phyloP scores from a whole-genome alignment of 495 filamentous ascomycete species.

The Talaromyces nanjingensis region DNA sequence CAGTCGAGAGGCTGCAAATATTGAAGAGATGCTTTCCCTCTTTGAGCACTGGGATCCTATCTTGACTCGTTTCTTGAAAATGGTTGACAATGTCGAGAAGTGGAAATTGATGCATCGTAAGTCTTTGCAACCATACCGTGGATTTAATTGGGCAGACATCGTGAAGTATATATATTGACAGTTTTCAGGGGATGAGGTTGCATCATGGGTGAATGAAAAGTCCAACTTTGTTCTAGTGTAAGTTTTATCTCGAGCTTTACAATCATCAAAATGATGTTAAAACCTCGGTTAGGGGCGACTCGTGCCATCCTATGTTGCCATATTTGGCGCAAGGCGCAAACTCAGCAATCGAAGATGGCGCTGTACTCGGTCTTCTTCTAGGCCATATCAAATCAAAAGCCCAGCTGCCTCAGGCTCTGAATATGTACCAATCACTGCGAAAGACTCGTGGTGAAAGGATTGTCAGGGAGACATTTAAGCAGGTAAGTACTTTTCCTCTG shows the following conservation, averaged over 20 bases:
- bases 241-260: neutral
- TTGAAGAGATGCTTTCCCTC: slow-evolving; percentile 51
- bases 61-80: slow-evolving; percentile 37
- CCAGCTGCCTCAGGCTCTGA: slow-evolving; percentile 42
- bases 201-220: neutral
- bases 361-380: slow-evolving; percentile 39
- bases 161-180: too few species aligned
- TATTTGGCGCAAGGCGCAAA: slow-evolving; percentile 57
- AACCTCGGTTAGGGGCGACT: slow-evolving; percentile 39
- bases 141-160: too few species aligned
- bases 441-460: slow-evolving; percentile 54
- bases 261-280: neutral
- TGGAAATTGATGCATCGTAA: slow-evolving; percentile 60
- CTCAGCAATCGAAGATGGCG: slow-evolving; percentile 45
- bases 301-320: slow-evolving; percentile 62
- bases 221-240: neutral
- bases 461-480: slow-evolving; percentile 39
- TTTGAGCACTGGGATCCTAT: slow-evolving; percentile 45
- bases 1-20: slow-evolving; percentile 38
- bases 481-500: neutral
- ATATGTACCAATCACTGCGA: slow-evolving; percentile 52
- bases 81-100: slow-evolving; percentile 46
- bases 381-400: slow-evolving; percentile 28
- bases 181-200: neutral
- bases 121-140: too few species aligned